Conservation (phyloP, 2,329 filamentous ascomycete genomes). For the Pseudogymnoascus sp. region DNA sequence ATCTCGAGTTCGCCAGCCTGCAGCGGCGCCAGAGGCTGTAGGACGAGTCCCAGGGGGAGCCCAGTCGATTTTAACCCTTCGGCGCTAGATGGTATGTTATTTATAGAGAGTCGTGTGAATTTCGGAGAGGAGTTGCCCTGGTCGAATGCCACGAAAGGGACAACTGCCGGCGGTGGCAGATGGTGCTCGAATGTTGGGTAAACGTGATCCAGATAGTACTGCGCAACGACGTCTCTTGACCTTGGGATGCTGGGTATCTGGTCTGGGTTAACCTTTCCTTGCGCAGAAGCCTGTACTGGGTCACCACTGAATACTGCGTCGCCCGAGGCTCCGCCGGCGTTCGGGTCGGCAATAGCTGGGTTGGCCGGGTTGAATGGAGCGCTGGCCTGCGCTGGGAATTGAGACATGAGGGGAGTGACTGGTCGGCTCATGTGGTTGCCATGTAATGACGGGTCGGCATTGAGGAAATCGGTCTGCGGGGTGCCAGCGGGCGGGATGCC, state of each 20-base stretch:
- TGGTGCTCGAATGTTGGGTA: slow-evolving; percentile 96
- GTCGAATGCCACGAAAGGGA: slow-evolving; percentile 89
- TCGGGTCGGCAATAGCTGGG: slow-evolving; percentile 30
- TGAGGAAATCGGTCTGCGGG: slow-evolving; percentile 51
- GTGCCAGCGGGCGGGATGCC: slow-evolving; percentile 55
- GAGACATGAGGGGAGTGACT: slow-evolving; percentile 40
- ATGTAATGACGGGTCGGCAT: slow-evolving; percentile 41
- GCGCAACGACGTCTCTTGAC: slow-evolving; percentile 73
- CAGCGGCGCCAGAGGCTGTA: slow-evolving; percentile 80
- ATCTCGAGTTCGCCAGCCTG: slow-evolving; percentile 81
- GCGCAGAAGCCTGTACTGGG: slow-evolving; percentile 53
- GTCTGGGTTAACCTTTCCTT: slow-evolving; percentile 77
- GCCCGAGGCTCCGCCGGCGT: slow-evolving; percentile 10
- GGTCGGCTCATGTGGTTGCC: slow-evolving; percentile 41
- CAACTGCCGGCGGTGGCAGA: slow-evolving; percentile 76
- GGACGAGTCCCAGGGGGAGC: slow-evolving; percentile 75
- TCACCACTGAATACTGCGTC: slow-evolving; percentile 35
- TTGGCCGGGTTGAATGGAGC: slow-evolving; percentile 42
- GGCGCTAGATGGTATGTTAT: slow-evolving; percentile 77
- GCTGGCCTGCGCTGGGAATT: slow-evolving; percentile 55
- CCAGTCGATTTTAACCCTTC: slow-evolving; percentile 76
- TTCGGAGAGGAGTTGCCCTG: slow-evolving; percentile 97
- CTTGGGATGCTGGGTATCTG: slow-evolving; percentile 86
- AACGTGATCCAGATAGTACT: slow-evolving; percentile 77
- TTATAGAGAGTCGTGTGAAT: slow-evolving; percentile 82